Percentiles rank a stretch among this genome's conserved stretches.
These are phyloP conservation scores for Coriaria nepalensis DNA, from an alignment of 306 rosid genomes.

Conservation along the genomic window DNA sequence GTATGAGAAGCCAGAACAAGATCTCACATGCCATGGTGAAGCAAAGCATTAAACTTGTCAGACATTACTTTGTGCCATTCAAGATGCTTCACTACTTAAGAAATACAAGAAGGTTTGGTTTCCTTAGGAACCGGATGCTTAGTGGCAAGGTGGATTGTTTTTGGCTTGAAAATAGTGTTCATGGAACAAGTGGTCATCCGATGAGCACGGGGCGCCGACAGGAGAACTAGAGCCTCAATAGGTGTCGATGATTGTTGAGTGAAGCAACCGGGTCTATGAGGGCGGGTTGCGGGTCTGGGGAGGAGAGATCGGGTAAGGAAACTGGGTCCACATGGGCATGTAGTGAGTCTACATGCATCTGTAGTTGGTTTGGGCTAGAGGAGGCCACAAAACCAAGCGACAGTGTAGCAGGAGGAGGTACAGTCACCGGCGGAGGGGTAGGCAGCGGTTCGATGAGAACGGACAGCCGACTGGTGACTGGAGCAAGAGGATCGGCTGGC, in stretches of 20 bases:
- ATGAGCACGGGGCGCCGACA: neutral
- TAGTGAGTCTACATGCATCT: too few relatives aligned
- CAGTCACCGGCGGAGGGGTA: too few relatives aligned
- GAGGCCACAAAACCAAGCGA: too few relatives aligned
- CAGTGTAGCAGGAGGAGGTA: too few relatives aligned
- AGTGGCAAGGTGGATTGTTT: neutral
- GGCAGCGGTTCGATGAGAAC: too few relatives aligned
- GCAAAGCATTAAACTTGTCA: neutral
- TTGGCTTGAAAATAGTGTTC: constrained; percentile 3
- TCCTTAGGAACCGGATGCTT: neutral
- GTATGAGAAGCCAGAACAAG: neutral
- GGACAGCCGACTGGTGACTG: neutral
- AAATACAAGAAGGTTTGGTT: neutral
- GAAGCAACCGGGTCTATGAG: neutral
- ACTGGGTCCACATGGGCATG: too few relatives aligned
- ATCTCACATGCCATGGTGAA: neutral
- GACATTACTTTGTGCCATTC: neutral
- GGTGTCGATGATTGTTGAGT: neutral
- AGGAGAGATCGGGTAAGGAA: too few relatives aligned
- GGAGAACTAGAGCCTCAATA: too few relatives aligned
- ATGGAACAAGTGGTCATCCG: neutral
- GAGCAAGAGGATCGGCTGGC: neutral
- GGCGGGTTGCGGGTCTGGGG: too few relatives aligned
- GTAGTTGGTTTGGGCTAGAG: too few relatives aligned
- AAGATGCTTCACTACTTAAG: neutral